A percentile compares a stretch with the other conserved stretches of the same genome.
These are phyloP conservation scores for Yarrowia sp. DNA, from an alignment of 805 yeast genomes.

Conservation along the genomic window DNA sequence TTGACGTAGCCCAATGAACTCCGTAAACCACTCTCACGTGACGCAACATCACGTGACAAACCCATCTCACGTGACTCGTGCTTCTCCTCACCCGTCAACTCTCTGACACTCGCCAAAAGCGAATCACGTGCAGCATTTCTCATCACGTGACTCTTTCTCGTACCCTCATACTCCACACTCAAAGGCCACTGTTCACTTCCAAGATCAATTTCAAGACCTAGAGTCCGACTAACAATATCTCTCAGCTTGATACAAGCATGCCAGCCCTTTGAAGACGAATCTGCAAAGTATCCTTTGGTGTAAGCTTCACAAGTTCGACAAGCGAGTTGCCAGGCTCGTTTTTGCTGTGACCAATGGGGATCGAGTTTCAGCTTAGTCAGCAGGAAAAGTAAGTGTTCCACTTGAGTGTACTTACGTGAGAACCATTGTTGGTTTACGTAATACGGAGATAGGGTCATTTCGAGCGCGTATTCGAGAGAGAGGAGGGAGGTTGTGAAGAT, in stretches of 20 bases:
- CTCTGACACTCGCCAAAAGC: not conserved
- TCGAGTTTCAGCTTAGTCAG: constrained; percentile 19
- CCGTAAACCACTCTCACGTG: not conserved
- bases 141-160: not conserved
- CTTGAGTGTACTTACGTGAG: constrained; percentile 6
- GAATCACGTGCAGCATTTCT: not conserved
- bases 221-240: constrained; percentile 12
- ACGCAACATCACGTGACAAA: not conserved
- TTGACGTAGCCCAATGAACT: not conserved
- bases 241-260: constrained; percentile 20
- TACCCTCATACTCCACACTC: constrained; percentile 10
- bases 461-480: constrained; percentile 14
- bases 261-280: constrained; percentile 21
- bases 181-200: not conserved
- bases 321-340: constrained; percentile 22
- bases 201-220: not conserved
- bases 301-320: constrained; percentile 21
- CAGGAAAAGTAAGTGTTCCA: constrained; percentile 1
- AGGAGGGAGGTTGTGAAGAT: not conserved
- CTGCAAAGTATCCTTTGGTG: constrained; percentile 23
- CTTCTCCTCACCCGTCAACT: not conserved
- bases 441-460: constrained; percentile 9
- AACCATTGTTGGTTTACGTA: constrained; percentile 22
- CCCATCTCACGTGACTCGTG: not conserved
- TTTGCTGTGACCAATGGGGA: not conserved